A percentile compares a stretch with the other conserved stretches of the same genome.
These are phyloP conservation scores for Fusarium sp. DNA, from an alignment of 2,329 filamentous ascomycete genomes.

Conservation along the genomic window DNA sequence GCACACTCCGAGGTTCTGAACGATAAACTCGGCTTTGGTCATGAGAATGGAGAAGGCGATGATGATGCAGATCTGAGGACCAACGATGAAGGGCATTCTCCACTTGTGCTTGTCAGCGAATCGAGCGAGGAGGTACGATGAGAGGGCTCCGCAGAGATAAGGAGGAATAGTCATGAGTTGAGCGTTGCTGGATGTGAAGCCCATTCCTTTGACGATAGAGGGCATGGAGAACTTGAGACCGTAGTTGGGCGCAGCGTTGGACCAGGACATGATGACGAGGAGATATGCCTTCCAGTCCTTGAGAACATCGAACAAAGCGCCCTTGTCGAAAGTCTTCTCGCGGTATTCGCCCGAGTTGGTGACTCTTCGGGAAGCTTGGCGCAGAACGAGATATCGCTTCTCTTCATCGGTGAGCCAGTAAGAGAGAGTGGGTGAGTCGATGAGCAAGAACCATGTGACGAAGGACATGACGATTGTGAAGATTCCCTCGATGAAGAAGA, in stretches of 20 bases:
- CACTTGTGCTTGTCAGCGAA: conserved; percentile 45
- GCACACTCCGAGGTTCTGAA: conserved; percentile 24
- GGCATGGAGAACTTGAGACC: conserved; percentile 48
- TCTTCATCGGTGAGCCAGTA: conserved; percentile 35
- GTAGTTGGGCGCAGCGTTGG: conserved; percentile 49
- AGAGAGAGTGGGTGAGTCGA: conserved; percentile 27
- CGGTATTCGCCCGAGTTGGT: conserved; percentile 25
- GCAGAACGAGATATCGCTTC: conserved; percentile 26
- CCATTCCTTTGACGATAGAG: conserved; percentile 53
- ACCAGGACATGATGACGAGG: conserved; percentile 53
- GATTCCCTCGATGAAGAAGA: conserved; percentile 41
- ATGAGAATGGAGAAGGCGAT: conserved; percentile 42
- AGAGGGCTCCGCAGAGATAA: conserved; percentile 42
- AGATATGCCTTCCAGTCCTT: conserved; percentile 49
- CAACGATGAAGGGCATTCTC: conserved; percentile 49
- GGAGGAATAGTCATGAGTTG: conserved; percentile 49
- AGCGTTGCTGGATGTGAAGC: conserved; percentile 47
- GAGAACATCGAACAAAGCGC: conserved; percentile 10
- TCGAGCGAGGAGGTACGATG: conserved; percentile 38
- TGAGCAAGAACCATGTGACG: conserved; percentile 60
- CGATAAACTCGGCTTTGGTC: conserved; percentile 31
- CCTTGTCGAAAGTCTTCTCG: conserved; percentile 20
- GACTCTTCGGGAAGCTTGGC: conserved; percentile 22
- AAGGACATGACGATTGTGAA: conserved; percentile 50
- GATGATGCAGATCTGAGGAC: conserved; percentile 43